These are phyloP conservation scores for Phytophthora brassicae DNA, from an alignment of 352 stramenopile genomes.

Conservation along the genomic window DNA sequence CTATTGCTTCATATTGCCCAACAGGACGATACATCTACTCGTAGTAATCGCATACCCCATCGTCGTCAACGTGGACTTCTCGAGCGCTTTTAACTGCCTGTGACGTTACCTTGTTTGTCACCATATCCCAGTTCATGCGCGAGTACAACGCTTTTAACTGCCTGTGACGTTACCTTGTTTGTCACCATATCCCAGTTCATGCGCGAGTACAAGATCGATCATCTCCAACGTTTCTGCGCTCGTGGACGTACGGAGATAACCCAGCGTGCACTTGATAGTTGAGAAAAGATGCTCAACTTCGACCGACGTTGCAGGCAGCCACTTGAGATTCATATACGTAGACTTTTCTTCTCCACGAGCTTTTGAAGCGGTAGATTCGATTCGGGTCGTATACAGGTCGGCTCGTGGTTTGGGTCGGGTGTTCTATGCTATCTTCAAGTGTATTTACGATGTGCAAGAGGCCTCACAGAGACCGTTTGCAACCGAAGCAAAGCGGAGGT, in stretches of 20 bases:
- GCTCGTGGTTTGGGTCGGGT: too few species aligned
- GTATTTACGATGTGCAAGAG: too few species aligned
- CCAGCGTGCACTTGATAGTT: constrained; percentile 4
- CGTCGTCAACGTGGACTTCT: background rate
- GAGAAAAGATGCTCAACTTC: constrained; percentile 8
- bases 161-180: constrained; percentile 4
- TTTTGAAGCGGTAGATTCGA: too few species aligned
- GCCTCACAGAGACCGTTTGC: too few species aligned
- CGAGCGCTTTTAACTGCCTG: background rate
- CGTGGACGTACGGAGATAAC: constrained; percentile 1
- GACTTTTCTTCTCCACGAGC: background rate
- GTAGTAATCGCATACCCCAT: background rate
- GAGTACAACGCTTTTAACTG: constrained; percentile 1
- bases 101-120: constrained; percentile 5
- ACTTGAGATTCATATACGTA: background rate
- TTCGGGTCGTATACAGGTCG: too few species aligned
- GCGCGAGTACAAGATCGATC: constrained; percentile 1
- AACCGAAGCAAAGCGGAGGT: too few species aligned
- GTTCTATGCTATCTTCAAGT: too few species aligned
- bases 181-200: constrained; percentile 8
- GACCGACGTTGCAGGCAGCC: background rate
- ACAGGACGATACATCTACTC: background rate
- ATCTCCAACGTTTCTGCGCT: constrained; percentile 5
- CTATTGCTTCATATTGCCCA: constrained; percentile 1
- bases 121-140: constrained; percentile 4